A percentile compares a stretch with the other conserved stretches of the same genome.
Conservation (phyloP, 2,329 filamentous ascomycete species). For the Fusarium sp. region DNA sequence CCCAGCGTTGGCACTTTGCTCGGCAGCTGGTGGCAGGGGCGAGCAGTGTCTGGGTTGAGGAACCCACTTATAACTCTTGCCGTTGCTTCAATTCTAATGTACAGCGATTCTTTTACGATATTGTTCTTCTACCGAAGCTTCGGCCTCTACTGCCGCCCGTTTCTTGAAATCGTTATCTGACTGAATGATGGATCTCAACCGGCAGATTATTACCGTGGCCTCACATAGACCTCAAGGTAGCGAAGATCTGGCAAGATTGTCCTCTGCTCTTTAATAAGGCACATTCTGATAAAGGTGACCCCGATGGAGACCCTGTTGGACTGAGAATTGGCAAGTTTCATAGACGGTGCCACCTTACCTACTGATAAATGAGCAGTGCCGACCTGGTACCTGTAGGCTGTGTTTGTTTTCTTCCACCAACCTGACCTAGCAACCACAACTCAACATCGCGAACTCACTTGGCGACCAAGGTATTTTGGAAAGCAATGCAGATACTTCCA, state of each 20-base stretch:
- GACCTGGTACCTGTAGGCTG: not conserved
- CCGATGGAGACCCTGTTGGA: not conserved
- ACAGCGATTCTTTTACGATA: not conserved
- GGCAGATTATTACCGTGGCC: not conserved
- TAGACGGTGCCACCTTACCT: not conserved
- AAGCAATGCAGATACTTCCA: not conserved
- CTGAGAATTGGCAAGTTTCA: not conserved
- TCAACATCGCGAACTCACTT: not conserved
- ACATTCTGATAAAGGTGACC: not conserved
- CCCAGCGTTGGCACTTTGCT: constrained; percentile 11
- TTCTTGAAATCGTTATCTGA: not conserved
- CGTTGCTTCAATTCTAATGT: not conserved
- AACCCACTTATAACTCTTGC: not conserved
- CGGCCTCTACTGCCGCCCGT: not conserved
- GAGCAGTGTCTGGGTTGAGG: not conserved
- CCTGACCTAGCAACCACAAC: not conserved
- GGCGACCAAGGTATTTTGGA: not conserved
- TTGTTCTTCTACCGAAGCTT: not conserved
- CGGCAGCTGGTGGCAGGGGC: not conserved
- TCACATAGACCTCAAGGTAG: not conserved
- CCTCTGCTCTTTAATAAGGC: not conserved
- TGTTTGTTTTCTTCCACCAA: not conserved
- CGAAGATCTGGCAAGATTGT: not conserved
- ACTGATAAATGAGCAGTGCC: not conserved
- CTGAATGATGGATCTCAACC: not conserved